These are phyloP conservation scores for Lepiota brunneoincarnata DNA, from an alignment of 768 basidiomycete species.

Conservation along the genomic window DNA sequence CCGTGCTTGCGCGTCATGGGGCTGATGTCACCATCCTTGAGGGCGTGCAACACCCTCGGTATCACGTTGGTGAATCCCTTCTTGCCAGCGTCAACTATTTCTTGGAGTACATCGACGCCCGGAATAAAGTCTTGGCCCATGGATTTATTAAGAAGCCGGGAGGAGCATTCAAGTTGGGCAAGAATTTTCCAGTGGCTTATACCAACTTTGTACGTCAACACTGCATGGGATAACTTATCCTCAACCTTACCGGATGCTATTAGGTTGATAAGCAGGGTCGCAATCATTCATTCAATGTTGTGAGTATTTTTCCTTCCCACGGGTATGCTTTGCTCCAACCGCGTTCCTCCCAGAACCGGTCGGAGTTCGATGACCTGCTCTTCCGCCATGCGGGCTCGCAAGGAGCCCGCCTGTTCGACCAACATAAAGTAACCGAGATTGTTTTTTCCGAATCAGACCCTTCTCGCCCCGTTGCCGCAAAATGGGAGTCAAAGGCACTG, in stretches of 20 bases:
- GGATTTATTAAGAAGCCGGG: conserved; percentile 48
- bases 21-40: too few species aligned
- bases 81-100: conserved; percentile 30
- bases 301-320: conserved; percentile 25
- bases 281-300: conserved; percentile 63
- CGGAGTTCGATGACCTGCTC: conserved; percentile 58
- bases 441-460: conserved; percentile 21
- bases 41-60: conserved; percentile 18
- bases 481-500: conserved; percentile 34
- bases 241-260: conserved; percentile 54
- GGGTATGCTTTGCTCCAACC: too few species aligned
- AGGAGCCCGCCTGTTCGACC: conserved; percentile 49
- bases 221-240: conserved; percentile 35
- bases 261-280: conserved; percentile 17
- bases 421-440: conserved; percentile 41
- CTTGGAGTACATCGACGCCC: conserved; percentile 30
- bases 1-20: too few species aligned
- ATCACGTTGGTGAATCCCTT: conserved; percentile 36
- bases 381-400: conserved; percentile 48
- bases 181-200: conserved; percentile 36
- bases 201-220: conserved; percentile 46
- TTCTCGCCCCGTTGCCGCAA: conserved; percentile 33
- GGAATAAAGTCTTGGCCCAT: conserved; percentile 24
- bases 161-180: conserved; percentile 57
- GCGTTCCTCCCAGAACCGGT: conserved; percentile 38